These are phyloP conservation scores for Quercus wislizeni DNA, from an alignment of 306 rosid species.

Conservation along the genomic window DNA sequence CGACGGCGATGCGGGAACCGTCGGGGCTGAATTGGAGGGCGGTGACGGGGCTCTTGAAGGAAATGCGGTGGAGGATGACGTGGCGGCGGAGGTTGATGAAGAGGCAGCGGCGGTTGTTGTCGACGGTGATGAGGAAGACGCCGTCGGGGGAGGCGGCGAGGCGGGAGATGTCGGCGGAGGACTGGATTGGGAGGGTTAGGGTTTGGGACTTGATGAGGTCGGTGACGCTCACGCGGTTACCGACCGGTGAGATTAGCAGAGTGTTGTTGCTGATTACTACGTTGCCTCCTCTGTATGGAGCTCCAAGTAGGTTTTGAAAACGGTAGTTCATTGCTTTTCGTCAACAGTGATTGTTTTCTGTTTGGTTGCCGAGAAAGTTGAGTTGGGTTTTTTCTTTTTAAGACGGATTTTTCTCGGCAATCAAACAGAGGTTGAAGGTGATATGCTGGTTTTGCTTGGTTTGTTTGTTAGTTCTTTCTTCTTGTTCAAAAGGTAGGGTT, in stretches of 20 bases:
- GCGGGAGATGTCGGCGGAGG: constrained; percentile 73
- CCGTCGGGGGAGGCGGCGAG: constrained; percentile 83
- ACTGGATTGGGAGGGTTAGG: constrained; percentile 64
- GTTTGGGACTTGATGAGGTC: constrained; percentile 77
- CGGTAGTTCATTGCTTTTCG: constrained; percentile 63
- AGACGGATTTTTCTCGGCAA: neutral
- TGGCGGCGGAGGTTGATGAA: constrained; percentile 90
- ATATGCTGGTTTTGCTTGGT: too few relatives aligned
- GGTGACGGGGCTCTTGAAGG: constrained; percentile 62
- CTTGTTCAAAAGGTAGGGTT: constrained; percentile 11
- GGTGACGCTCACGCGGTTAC: constrained; percentile 76
- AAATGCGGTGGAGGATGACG: constrained; percentile 72
- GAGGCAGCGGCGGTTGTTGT: constrained; percentile 68
- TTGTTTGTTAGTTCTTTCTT: neutral
- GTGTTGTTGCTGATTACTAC: constrained; percentile 57
- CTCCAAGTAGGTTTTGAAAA: constrained; percentile 90
- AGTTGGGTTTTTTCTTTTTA: neutral
- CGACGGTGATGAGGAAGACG: constrained; percentile 69
- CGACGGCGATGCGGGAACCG: constrained; percentile 64
- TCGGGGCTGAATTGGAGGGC: constrained; percentile 66
- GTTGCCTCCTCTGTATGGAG: constrained; percentile 96
- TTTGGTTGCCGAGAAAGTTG: neutral
- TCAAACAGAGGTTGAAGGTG: neutral
- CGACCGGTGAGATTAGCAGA: constrained; percentile 75
- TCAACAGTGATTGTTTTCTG: neutral